A percentile compares a stretch with the other conserved stretches of the same genome.
These are phyloP conservation scores for Echium plantagineum DNA, from an alignment of 257 asterid species.

Conservation along the genomic window DNA sequence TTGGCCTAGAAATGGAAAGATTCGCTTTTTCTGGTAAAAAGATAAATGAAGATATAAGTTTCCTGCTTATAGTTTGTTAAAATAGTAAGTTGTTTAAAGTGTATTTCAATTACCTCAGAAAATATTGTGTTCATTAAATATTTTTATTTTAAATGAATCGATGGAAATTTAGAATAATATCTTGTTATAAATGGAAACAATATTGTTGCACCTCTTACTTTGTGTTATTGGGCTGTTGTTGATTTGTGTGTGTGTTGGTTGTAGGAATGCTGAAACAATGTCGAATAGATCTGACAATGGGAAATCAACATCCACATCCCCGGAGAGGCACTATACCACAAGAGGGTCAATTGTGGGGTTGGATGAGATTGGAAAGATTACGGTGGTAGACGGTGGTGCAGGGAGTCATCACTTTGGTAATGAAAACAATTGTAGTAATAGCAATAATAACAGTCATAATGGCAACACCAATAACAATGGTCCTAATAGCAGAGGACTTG, in stretches of 20 bases:
- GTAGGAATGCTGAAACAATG: conserved; percentile 25
- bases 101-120: not conserved
- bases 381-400: conserved; percentile 7
- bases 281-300: conserved; percentile 16
- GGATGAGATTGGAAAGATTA: conserved; percentile 2
- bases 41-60: too few species aligned
- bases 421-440: not conserved
- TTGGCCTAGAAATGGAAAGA: not conserved
- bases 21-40: not conserved
- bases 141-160: not conserved
- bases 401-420: conserved; percentile 7
- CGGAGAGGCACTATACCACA: conserved; percentile 25
- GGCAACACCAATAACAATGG: not conserved
- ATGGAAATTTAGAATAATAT: not conserved
- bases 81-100: too few species aligned
- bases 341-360: conserved; percentile 17
- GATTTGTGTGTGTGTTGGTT: not conserved
- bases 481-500: conserved; percentile 5
- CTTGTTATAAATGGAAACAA: not conserved
- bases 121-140: not conserved
- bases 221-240: not conserved
- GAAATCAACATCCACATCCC: conserved; percentile 24
- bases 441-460: not conserved
- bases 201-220: not conserved
- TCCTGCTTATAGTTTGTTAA: not conserved